Base-by-base conservation (phyloP, 2,329 filamentous ascomycete species). In the Penicillium sp. region DNA sequence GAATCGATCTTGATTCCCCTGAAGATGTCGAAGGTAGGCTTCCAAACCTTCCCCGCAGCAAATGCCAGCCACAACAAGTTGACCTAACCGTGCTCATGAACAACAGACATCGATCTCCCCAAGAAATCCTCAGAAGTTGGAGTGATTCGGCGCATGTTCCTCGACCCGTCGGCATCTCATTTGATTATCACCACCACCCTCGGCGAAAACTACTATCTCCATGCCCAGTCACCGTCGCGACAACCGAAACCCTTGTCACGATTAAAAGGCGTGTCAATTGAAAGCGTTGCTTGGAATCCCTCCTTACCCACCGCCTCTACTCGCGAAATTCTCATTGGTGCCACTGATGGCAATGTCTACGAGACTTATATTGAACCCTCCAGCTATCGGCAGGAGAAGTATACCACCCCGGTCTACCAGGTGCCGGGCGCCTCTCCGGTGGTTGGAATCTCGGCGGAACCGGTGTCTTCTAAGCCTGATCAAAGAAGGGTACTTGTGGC, bases 121-220 rank as follows among this genome's bases (percentile, higher is more conserved):
- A 96, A 95, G 79, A 94, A 93, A 69, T 86, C 91, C 16, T 88
- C 91, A 38, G 93, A 99, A 74, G 85, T 94, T 58, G 94, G 94
- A 65, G 84, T 96, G 51, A 97, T 99, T 70, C 88, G 90, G 66
- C 91, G 90, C 79, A 91, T 99, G 84, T 99, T 99, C 78, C 89
- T 99, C 70, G 94, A 99, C 71, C 93, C 94, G 29, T 96, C 93
- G 11, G 94, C 94, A 29, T 97, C 92, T 6, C 94, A 99, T 77
- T 81, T 99, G 29, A 85, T 99, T 63, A 87, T 99, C 65, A 92
- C 89, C 72, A 99, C 94, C 3, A 89, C 91, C 5, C 84, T 92
- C 40, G 92, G 92, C 72, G 94, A 99, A 75, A 97, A 96, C 77
- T 99, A 92, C 79, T 99, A 99, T 75, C 88, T 99, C 10, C 94